Evolutionary conservation across 1,284 basidiomycete genomes (phyloP).

Genomic region (Kalmanozyma brasiliensis): DNA sequence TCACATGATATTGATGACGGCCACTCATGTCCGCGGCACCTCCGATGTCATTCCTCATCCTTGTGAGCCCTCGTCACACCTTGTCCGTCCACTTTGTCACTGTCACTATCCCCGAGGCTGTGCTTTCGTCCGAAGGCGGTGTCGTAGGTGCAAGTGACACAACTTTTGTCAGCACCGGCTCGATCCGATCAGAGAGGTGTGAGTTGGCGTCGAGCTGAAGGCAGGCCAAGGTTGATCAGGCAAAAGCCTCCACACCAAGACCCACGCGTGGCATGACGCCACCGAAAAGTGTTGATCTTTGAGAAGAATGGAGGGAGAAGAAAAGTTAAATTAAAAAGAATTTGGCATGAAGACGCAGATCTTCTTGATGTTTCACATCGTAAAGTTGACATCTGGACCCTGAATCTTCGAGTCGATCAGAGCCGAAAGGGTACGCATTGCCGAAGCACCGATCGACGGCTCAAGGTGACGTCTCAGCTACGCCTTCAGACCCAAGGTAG

Average conservation of each 20-base stretch:
- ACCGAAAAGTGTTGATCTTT: slow-evolving; percentile 11
- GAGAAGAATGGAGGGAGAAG: slow-evolving; percentile 6
- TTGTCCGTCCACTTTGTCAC: no score
- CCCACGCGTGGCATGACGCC: slow-evolving; percentile 31
- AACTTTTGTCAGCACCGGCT: no score
- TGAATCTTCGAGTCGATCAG: background rate
- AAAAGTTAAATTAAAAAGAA: slow-evolving; percentile 4
- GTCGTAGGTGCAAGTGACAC: no score
- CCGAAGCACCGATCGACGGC: background rate
- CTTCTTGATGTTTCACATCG: slow-evolving; percentile 5
- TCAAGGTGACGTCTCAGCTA: background rate
- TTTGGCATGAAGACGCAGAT: background rate
- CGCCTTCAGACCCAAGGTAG: background rate
- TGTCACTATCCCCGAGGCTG: no score
- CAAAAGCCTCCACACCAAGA: slow-evolving; percentile 30
- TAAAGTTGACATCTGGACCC: no score
- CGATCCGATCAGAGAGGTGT: no score
- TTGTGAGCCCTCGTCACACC: no score
- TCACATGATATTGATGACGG: no score
- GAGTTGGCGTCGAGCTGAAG: background rate
- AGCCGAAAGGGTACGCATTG: background rate
- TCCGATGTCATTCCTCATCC: no score
- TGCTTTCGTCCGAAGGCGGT: no score
- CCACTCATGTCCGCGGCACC: no score
- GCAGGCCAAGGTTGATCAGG: slow-evolving; percentile 1